phyloP scores from a whole-genome alignment of 345 rosid genomes.

The Syzygium aqueum region DNA sequence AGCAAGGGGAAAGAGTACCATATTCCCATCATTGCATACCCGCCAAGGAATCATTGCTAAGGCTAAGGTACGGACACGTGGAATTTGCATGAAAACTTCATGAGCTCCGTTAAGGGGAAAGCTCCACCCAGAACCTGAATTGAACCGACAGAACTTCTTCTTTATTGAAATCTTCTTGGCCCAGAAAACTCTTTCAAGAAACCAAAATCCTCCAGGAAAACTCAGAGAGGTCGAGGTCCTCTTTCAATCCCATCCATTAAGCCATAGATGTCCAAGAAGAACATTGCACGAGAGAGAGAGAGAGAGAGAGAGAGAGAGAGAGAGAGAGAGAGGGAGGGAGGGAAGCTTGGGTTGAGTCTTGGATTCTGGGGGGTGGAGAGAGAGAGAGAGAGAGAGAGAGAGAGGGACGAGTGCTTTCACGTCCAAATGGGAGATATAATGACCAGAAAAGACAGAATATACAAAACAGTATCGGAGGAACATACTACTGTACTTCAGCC shows the following conservation, averaged over 20 bases:
- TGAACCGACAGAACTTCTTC: not conserved
- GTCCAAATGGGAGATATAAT: constrained; percentile 1
- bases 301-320: not conserved
- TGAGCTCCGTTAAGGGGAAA: not conserved
- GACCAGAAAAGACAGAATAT: constrained; percentile 26
- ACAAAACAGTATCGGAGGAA: constrained; percentile 36
- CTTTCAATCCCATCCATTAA: constrained; percentile 44
- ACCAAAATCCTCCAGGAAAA: constrained; percentile 1
- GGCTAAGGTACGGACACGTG: not conserved
- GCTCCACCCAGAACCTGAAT: not conserved
- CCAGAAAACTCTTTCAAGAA: constrained; percentile 4
- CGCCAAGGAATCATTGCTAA: not conserved
- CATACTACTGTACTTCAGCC: not conserved
- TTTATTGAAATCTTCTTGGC: constrained; percentile 1
- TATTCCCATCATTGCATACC: not conserved
- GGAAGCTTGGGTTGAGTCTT: not conserved
- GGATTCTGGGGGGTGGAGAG: not conserved
- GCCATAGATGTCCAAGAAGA: constrained; percentile 43
- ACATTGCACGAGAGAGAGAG: constrained; percentile 22
- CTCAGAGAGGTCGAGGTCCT: constrained; percentile 47
- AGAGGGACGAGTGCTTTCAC: constrained; percentile 1
- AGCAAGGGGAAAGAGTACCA: not conserved
- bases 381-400: not conserved
- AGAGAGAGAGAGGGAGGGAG: not conserved
- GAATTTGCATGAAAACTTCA: not conserved